Base-by-base conservation (phyloP, 139 green algal species). In the Picochlorum costavermella region DNA sequence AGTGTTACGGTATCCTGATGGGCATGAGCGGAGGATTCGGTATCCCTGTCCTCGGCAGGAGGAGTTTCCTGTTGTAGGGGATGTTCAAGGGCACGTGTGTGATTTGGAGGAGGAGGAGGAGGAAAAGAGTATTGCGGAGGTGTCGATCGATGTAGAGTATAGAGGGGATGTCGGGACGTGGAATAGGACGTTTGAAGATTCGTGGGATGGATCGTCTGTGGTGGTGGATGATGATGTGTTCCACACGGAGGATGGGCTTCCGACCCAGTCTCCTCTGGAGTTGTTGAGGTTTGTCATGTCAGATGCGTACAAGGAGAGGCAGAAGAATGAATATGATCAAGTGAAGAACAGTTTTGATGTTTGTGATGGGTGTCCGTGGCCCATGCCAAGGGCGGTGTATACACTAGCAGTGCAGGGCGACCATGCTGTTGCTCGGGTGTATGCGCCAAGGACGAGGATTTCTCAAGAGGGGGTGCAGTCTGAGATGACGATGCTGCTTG, bases 301-400 rank as follows among this genome's bases (percentile, higher is more conserved):
- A 6, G 75, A 74, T 20, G 70, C 69, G 25, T 68, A 82, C 51
- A 46, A 69, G 49, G 23, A 60, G 26, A 57, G 64, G 13, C 75
- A 75, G 46, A 16, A 60, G 30, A 59, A 72, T 53, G 50, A 72
- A 56, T 64, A 40, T 63, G 45, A 67, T 16, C 37, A 63, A 17
- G 76, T 81, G 36, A 56, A 60, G 12, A 40, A 40, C 60, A 81
- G 75, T 60, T 81, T 80, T 62, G 60, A 81, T 62, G 69, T 91
- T 14, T 67, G 84, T 9, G 56, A 59, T 37, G 74, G 72, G 20
- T 84, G 79, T 36, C 84, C 84, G 3, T 91, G 84, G 84, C 57
- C 83, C 33, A 59, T 76, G 36, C 76, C 82, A n/a, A 70, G 73
- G 37, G 64, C 77, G n/a, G 70, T 91, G 5, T 91, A 74, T 61